Evolutionary conservation across 371 early-diverging fungal species (phyloP), one percentile per base, ranked within the genome.

Genomic region (Saksenaea vasiformis): DNA sequence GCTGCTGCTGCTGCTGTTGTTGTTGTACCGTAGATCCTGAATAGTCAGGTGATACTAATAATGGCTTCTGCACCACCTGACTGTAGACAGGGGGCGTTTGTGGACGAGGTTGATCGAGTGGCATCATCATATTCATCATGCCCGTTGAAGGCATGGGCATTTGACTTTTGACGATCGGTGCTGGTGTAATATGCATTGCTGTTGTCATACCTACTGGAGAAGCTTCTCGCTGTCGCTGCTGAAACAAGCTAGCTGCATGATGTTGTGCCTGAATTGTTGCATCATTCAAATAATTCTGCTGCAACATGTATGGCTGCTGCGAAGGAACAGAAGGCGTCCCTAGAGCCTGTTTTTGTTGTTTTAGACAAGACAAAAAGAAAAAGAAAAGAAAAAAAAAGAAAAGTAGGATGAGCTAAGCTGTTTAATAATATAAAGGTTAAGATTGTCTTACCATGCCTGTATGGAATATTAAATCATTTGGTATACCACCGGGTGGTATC

Each of bases 131-230:
- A 51, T 44, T 44, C 14, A 27, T 41, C 17, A 47, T 47, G 28
- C 14, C 27, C 13, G 44, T 8, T 39, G 58, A 31, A 28, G 44
- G 43, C 34, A 47, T 37, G 47, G 44, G 19, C 44, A 56, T 64
- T 60, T 68, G 68, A 39, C 68, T 68, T 39, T 68, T 68, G 19
- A 67, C 68, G 24, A 67, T 55, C 22, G 68, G 68, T 28, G 63
- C 68, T 39, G 63, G 55, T 35, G 68, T 62, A 19, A 63, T 44
- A 47, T 47, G 51, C 51, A 47, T 47, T 7, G 51, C 51, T 22
- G 51, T 47, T 47, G 51, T 47, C 51, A 47, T 47, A 10, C 51
- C 51, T 47, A 47, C 9, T 47, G 51, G 24, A 22, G 51, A 47
- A 47, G 24, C 22, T 22, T 47, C 24, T 47, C 51, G 51, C 27